Percentiles rank a stretch among this genome's conserved stretches.
Conservation (phyloP, 1,139 yeast genomes). For the Geotrichum phurueaensis region DNA sequence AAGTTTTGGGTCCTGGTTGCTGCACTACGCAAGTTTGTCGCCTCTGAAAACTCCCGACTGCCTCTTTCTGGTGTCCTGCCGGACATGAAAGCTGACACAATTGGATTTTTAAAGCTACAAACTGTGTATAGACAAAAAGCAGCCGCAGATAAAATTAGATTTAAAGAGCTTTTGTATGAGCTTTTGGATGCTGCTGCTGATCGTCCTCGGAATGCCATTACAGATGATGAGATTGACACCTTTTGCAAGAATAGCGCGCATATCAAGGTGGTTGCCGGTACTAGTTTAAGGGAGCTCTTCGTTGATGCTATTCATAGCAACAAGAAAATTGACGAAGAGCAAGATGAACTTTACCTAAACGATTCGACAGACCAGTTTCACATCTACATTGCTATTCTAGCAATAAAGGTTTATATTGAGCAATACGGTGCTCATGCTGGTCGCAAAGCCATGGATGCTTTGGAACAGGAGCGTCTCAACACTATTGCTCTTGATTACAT, state of each 20-base stretch:
- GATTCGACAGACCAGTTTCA: conserved; percentile 21
- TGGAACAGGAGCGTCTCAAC: conserved; percentile 14
- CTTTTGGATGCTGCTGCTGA: conserved; percentile 30
- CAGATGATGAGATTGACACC: conserved; percentile 39
- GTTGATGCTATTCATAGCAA: conserved; percentile 10
- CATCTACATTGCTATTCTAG: conserved; percentile 27
- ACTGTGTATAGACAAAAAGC: conserved; percentile 52
- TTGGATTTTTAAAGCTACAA: conserved; percentile 54
- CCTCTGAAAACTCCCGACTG: conserved; percentile 32
- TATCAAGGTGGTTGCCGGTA: conserved; percentile 35
- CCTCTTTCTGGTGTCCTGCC: conserved; percentile 78
- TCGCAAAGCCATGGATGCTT: conserved; percentile 11
- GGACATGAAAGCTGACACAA: conserved; percentile 82
- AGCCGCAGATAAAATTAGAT: conserved; percentile 41
- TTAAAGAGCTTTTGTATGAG: conserved; percentile 37
- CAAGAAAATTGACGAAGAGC: neutral
- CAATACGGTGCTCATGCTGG: conserved; percentile 19
- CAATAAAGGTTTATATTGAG: conserved; percentile 25
- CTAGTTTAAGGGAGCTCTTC: conserved; percentile 3
- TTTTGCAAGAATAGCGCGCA: conserved; percentile 57
- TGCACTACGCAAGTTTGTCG: conserved; percentile 51
- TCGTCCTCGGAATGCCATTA: conserved; percentile 30
- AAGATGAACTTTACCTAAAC: neutral
- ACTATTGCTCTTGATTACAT: conserved; percentile 19
- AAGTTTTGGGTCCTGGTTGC: conserved; percentile 58